Evolutionary conservation across 192 early-diverging fungal species (phyloP), one percentile per base, ranked within the genome.

Genomic region (Backusella psychrophila): DNA sequence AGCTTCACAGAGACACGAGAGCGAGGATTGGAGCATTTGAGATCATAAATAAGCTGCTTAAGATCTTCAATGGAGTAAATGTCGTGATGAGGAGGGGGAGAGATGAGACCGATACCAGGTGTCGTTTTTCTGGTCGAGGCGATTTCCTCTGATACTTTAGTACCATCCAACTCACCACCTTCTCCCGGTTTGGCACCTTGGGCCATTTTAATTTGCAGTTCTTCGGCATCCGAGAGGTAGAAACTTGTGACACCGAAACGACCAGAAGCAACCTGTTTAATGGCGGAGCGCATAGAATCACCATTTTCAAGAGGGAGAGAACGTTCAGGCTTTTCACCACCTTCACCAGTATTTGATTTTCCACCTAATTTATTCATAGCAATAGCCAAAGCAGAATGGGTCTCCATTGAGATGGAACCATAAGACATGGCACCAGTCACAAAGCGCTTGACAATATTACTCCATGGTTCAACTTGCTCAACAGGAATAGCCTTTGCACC

Each of bases 191-290:
- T 99, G 59, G 98, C 98, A 71, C 98, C 98, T 84, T 99, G 98
- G 14, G 98, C 98, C 92, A 99, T 95, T 90, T 99, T 99, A 90
- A 99, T 99, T 81, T 99, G 98, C 36, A 99, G 89, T 84, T 99
- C 97, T 78, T 99, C 95, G 2, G 97, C 91, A 81, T 99, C 96
- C 5, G 96, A 89, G 41, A 98, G 90, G 78, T 99, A 99, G 81
- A 90, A 95, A 73, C 91, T 92, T 52, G 98, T 99, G 3, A 99
- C 97, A 83, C 98, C 98, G 81, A 99, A 99, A 72, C 98, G 94
- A 44, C 96, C 98, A 38, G 96, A 97, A 9, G 98, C 98, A 63
- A 99, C 94, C 85, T 99, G 98, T 87, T 99, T 99, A 90, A 99
- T 99, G 6, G 98, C 93, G 9, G 95, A 96, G 35, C 98, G 93